Evolutionary conservation across 1,139 yeast genomes (phyloP).

Genomic region (Nakaseomyces nivariensis): DNA sequence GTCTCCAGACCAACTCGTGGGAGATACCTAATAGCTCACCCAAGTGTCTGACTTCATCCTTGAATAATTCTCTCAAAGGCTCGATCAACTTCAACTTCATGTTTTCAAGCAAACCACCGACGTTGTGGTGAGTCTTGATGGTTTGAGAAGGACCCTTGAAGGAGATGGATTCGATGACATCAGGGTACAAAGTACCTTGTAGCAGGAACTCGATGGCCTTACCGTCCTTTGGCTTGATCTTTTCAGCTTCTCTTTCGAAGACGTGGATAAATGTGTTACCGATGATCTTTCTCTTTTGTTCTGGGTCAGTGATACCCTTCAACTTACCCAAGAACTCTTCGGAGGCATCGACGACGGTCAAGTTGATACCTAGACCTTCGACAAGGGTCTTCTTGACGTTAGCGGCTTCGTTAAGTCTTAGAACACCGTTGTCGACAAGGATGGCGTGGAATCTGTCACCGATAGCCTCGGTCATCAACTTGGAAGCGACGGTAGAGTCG

Average conservation of each 20-base stretch:
- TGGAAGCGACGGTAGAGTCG: slow-evolving; percentile 98
- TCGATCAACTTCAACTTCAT: slow-evolving; percentile 97
- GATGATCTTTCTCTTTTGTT: slow-evolving; percentile 95
- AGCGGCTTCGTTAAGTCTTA: slow-evolving; percentile 89
- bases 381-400: slow-evolving; percentile 80
- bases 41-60: slow-evolving; percentile 94
- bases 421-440: slow-evolving; percentile 94
- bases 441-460: slow-evolving; percentile 99
- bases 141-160: slow-evolving; percentile 99
- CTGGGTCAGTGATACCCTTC: slow-evolving; percentile 95
- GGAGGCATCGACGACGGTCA: slow-evolving; percentile 89
- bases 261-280: slow-evolving; percentile 97
- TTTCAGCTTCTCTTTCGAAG: slow-evolving; percentile 91
- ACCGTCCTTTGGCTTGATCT: slow-evolving; percentile 82
- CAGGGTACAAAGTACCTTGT: slow-evolving; percentile 98
- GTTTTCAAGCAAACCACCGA: slow-evolving; percentile 93
- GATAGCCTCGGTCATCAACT: slow-evolving; percentile 94
- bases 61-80: slow-evolving; percentile 95
- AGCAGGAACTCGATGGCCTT: slow-evolving; percentile 84
- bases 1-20: slow-evolving; percentile 97
- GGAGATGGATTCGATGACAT: slow-evolving; percentile 94
- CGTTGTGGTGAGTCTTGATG: slow-evolving; percentile 98
- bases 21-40: slow-evolving; percentile 95
- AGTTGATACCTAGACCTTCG: slow-evolving; percentile 87
- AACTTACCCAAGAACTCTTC: slow-evolving; percentile 79